Evolutionary conservation across 176 grass and related monocot genomes (phyloP), one percentile per base, ranked within the genome.

Genomic region (Puccinellia tenuiflora): DNA sequence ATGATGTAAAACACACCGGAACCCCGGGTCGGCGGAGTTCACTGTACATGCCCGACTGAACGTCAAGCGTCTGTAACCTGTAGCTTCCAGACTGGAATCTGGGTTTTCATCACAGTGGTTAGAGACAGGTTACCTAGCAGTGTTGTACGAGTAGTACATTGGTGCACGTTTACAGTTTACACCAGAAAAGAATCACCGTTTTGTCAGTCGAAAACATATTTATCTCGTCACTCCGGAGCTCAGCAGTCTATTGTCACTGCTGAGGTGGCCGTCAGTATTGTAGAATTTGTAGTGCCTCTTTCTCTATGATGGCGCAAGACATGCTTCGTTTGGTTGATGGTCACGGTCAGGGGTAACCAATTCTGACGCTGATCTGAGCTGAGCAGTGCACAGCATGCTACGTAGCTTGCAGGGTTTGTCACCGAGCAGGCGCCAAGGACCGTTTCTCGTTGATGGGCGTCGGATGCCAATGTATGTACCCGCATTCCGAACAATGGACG

Each of bases 321-420:
- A 45, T 50, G 29, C 34, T 29, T 47, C 34, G 65, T 35, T 68
- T 66, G 84, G 55, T 78, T 42, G 73, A 86, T 73, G 13, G 84
- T 83, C 81, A 47, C 30, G 24, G 51, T 73, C 67, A 73, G 35
- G 79, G 13, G 7, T 53, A 25, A 48, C 46, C 61, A n/a, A 1
- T 55, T 54, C 25, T 55, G 16, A 72, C 26, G 25, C 65, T n/a
- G 22, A 46, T 68, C 1, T 34, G 21, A 84, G 24, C 42, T 48
- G 42, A 73, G 69, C 62, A 45, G 40, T 28, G 28, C 54, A 8
- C 21, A 5, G 10, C 2, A 9, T 55, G 45, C 46, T 48, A 48
- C 15, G 46, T 48, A 48, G 45, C 71, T 43, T 65, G 79, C 55
- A 78, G 37, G 30, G 55, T 56, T 81, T 78, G 73, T 83, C 38